phyloP scores from a whole-genome alignment of 1,284 basidiomycete species.

The Inonotus obliquus region DNA sequence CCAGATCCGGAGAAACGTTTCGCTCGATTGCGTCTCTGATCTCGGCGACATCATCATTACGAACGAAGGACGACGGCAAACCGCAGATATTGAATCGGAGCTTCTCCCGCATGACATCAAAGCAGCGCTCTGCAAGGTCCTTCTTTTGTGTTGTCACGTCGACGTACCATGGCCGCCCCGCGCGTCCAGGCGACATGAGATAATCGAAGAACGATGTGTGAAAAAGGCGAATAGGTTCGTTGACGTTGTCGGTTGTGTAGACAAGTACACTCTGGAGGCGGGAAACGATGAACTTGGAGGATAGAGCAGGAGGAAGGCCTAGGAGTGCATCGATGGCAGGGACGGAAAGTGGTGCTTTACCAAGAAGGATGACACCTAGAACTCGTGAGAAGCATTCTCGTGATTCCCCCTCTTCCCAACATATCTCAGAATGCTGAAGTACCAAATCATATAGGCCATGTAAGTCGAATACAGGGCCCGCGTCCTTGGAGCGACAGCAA shows the following conservation, averaged over 20 bases:
- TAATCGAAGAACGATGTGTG: constrained; percentile 4
- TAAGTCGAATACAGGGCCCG: background rate
- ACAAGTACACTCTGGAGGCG: background rate
- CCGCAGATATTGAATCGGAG: constrained; percentile 7
- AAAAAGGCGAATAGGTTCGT: too few relatives aligned
- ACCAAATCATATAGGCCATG: background rate
- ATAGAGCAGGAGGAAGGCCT: background rate
- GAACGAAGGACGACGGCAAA: too few relatives aligned
- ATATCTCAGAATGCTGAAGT: background rate
- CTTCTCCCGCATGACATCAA: background rate
- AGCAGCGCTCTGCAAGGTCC: background rate
- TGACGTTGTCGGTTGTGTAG: background rate
- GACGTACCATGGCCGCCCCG: background rate
- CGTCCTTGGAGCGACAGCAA: background rate
- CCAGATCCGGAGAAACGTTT: background rate
- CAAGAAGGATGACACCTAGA: background rate
- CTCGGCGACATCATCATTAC: background rate
- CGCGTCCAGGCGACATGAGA: background rate
- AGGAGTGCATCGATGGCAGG: background rate
- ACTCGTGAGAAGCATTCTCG: background rate
- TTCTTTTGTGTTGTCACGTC: background rate
- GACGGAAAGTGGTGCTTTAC: background rate
- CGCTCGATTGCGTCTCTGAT: background rate
- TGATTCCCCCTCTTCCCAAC: background rate
- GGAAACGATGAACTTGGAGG: background rate